A percentile compares a stretch with the other conserved stretches of the same genome.
Conservation (phyloP, 1,284 basidiomycete species). For the Pseudozyma pruni region DNA sequence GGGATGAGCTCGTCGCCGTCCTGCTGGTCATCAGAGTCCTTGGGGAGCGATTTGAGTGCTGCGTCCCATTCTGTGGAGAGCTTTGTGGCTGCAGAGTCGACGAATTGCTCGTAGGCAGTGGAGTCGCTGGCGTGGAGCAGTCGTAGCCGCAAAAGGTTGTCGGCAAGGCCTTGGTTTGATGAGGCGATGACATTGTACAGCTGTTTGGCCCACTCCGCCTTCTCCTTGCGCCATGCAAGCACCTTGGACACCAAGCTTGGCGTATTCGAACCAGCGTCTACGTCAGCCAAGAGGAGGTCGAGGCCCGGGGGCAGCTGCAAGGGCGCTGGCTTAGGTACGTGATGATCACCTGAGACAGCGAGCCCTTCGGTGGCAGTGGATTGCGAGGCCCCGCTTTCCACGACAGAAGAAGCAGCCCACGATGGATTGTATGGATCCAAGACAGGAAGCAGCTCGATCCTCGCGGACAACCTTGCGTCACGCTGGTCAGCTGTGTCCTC, state of each 20-base stretch:
- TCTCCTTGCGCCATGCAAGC: slow-evolving; percentile 54
- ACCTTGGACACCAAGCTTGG: slow-evolving; percentile 65
- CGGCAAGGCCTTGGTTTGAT: slow-evolving; percentile 61
- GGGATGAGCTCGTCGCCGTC: slow-evolving; percentile 2
- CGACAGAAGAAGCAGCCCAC: slow-evolving; percentile 57
- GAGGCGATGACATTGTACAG: slow-evolving; percentile 61
- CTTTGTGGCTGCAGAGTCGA: slow-evolving; percentile 60
- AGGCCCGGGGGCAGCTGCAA: slow-evolving; percentile 61
- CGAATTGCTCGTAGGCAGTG: slow-evolving; percentile 56
- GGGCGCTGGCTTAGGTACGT: slow-evolving; percentile 51
- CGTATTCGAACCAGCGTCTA: slow-evolving; percentile 66
- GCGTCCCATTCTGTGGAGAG: slow-evolving; percentile 44
- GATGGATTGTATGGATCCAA: slow-evolving; percentile 58
- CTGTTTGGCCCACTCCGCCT: slow-evolving; percentile 64
- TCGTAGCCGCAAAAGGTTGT: slow-evolving; percentile 56
- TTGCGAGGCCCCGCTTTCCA: slow-evolving; percentile 8
- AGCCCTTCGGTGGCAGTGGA: slow-evolving; percentile 61
- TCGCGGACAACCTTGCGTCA: slow-evolving; percentile 11
- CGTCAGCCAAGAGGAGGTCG: slow-evolving; percentile 63
- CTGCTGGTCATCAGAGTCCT: slow-evolving; percentile 10
- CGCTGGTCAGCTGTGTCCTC: slow-evolving; percentile 26
- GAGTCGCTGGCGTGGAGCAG: slow-evolving; percentile 52
- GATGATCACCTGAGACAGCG: slow-evolving; percentile 10
- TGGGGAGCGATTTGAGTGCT: slow-evolving; percentile 21
- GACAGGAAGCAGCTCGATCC: slow-evolving; percentile 37